Conservation (phyloP, 441 rosid genomes). For the Brassica hybrid region DNA sequence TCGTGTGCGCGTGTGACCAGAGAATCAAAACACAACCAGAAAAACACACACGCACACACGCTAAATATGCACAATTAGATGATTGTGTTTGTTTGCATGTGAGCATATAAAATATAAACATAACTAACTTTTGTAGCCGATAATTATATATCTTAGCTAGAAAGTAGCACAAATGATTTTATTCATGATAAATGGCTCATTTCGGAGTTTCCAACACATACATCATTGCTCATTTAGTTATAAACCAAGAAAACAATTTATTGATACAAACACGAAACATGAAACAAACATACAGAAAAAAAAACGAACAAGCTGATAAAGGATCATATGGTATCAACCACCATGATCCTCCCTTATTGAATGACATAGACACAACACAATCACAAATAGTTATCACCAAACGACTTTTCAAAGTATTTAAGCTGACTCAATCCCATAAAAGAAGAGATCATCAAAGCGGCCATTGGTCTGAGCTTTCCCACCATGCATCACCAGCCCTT, state of each 20-base stretch:
- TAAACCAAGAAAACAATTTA: background rate
- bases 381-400: constrained; percentile 1
- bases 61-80: background rate
- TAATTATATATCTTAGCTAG: background rate
- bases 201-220: background rate
- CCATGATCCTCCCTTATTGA: constrained; percentile 8
- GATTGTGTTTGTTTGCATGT: background rate
- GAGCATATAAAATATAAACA: background rate
- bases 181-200: background rate
- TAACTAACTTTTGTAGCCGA: background rate
- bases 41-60: background rate
- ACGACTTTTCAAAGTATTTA: background rate
- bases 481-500: constrained; percentile 70
- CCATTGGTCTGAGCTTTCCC: constrained; percentile 83
- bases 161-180: background rate
- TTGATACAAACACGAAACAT: background rate
- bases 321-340: background rate
- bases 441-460: constrained; percentile 75
- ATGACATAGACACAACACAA: background rate
- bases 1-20: background rate
- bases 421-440: constrained; percentile 29
- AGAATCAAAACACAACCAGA: background rate
- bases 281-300: background rate
- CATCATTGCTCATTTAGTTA: background rate
- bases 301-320: background rate